phyloP scores from a whole-genome alignment of 108 stramenopile species.

The Parmales sp. region DNA sequence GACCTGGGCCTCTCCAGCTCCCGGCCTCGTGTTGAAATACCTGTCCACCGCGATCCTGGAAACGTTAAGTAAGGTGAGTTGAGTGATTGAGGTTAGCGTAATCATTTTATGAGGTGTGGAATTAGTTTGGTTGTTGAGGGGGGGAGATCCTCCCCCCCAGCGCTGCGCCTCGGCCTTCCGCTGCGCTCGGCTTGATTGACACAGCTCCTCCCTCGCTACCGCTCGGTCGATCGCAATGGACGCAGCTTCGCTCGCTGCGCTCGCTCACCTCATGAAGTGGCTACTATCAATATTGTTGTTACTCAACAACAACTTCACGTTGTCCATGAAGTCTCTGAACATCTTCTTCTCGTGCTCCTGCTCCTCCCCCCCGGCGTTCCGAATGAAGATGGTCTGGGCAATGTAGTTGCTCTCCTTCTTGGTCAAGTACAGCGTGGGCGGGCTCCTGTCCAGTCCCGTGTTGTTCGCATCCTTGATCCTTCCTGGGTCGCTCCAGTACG shows the following conservation, averaged over 20 bases:
- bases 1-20: neutral
- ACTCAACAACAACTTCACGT: slow-evolving; percentile 2
- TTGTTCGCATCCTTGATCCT: neutral
- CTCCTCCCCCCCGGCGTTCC: neutral
- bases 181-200: too few relatives aligned
- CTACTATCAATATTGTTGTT: neutral
- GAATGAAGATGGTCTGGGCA: slow-evolving; percentile 23
- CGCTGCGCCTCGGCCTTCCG: too few relatives aligned
- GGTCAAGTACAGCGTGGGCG: neutral
- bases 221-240: too few relatives aligned
- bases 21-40: neutral
- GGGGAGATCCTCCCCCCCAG: too few relatives aligned
- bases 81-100: too few relatives aligned
- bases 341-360: slow-evolving; percentile 3
- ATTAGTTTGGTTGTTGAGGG: too few relatives aligned
- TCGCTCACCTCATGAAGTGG: slow-evolving; percentile 5
- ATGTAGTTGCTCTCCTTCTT: slow-evolving; percentile 14
- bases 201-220: too few relatives aligned
- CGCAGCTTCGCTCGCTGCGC: too few relatives aligned
- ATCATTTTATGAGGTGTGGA: too few relatives aligned
- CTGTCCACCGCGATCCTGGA: neutral
- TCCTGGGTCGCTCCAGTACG: slow-evolving; percentile 12
- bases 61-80: too few relatives aligned
- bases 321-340: slow-evolving; percentile 18
- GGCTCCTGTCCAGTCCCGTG: neutral